phyloP scores from a whole-genome alignment of 306 rosid species.

The Macrotyloma uniflorum region DNA sequence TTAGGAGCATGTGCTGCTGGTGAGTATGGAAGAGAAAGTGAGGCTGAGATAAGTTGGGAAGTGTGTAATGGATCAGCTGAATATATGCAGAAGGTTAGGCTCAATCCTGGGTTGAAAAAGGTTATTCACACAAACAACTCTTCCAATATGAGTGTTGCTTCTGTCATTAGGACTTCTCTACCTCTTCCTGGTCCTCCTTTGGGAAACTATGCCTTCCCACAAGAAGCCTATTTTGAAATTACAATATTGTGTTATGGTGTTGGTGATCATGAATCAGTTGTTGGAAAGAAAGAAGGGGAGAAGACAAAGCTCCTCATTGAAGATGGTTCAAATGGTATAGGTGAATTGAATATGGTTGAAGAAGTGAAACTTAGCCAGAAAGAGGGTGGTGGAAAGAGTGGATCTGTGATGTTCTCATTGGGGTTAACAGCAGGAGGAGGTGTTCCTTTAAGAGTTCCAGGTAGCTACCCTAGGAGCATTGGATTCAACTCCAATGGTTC shows the following conservation, averaged over 20 bases:
- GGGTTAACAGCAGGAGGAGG: conserved; percentile 71
- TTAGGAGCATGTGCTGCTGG: conserved; percentile 59
- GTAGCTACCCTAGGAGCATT: conserved; percentile 77
- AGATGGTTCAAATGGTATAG: conserved; percentile 43
- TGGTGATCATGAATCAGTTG: conserved; percentile 35
- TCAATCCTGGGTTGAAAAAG: conserved; percentile 71
- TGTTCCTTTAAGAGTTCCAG: conserved; percentile 67
- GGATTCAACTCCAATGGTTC: conserved; percentile 90
- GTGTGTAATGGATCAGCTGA: conserved; percentile 72
- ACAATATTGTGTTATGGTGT: conserved; percentile 51
- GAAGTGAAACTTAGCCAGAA: conserved; percentile 49
- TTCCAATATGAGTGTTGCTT: conserved; percentile 44
- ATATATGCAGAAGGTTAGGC: conserved; percentile 85
- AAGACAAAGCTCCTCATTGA: conserved; percentile 69
- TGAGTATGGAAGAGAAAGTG: conserved; percentile 55
- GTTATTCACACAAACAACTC: conserved; percentile 37
- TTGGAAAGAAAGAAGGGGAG: conserved; percentile 62
- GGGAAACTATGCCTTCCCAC: conserved; percentile 80
- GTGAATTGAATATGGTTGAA: conserved; percentile 48
- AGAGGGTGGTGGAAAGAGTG: conserved; percentile 48
- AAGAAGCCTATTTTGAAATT: conserved; percentile 91
- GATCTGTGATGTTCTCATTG: conserved; percentile 58
- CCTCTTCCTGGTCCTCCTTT: conserved; percentile 91
- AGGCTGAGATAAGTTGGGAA: conserved; percentile 83
- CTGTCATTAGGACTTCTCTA: conserved; percentile 63